Evolutionary conservation across 1,284 basidiomycete species (phyloP).

Genomic region (Jaminaea rosea): DNA sequence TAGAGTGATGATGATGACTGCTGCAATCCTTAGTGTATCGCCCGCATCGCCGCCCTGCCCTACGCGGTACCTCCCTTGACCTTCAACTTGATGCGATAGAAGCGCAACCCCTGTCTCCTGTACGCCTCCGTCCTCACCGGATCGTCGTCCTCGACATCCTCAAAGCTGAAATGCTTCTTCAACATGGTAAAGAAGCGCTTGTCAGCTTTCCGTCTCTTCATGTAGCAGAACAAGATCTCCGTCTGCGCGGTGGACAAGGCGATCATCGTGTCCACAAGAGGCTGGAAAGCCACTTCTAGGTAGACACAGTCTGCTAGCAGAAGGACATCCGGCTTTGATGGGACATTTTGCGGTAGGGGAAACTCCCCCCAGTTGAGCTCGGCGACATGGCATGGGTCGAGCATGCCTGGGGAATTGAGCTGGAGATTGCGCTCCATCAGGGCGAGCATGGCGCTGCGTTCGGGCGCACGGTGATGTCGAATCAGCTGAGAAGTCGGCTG

Average conservation of each 20-base stretch:
- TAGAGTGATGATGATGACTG: too few species aligned
- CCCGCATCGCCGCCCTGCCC: too few species aligned
- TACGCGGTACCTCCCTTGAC: too few species aligned
- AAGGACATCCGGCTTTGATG: slow-evolving; percentile 54
- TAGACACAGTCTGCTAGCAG: slow-evolving; percentile 71
- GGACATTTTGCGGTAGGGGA: slow-evolving; percentile 43
- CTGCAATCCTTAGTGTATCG: too few species aligned
- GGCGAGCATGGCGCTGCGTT: slow-evolving; percentile 26
- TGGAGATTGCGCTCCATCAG: slow-evolving; percentile 32
- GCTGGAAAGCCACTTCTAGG: slow-evolving; percentile 75
- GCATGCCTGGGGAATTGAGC: slow-evolving; percentile 15
- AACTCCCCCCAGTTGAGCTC: slow-evolving; percentile 43
- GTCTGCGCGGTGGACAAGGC: slow-evolving; percentile 54
- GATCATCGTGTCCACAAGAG: slow-evolving; percentile 69
- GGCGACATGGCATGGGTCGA: slow-evolving; percentile 12
- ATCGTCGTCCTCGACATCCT: slow-evolving; percentile 53
- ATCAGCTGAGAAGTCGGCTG: not conserved
- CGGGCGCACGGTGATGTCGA: too few species aligned
- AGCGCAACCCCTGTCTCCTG: slow-evolving; percentile 30
- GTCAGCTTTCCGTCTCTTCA: slow-evolving; percentile 89
- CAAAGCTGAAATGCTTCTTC: slow-evolving; percentile 72
- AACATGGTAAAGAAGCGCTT: slow-evolving; percentile 76
- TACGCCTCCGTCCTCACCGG: slow-evolving; percentile 18
- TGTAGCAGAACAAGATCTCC: slow-evolving; percentile 72
- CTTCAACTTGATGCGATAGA: slow-evolving; percentile 10